Evolutionary conservation across 2,329 filamentous ascomycete genomes (phyloP), one percentile per base, ranked within the genome.

Genomic region (Graphilbum fragrans): DNA sequence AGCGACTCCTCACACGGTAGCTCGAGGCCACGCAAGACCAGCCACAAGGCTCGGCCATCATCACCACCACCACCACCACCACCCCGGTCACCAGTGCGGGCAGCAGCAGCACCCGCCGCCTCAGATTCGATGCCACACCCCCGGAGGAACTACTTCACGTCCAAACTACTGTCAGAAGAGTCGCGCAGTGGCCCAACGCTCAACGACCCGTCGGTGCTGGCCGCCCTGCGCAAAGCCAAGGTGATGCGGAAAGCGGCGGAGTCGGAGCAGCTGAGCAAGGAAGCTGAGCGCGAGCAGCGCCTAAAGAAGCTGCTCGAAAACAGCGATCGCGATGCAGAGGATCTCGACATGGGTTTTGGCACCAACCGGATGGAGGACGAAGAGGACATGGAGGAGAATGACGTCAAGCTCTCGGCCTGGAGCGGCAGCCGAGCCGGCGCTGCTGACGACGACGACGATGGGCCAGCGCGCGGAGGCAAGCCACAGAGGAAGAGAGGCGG

Each of bases 261-360:
- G 62, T 65, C 51, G 43, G 63, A 51, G 54, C 57, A 51, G 51
- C 58, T 49, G 53, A 61, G 35, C 55, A 58, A 61, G 45, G 65
- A 64, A 39, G 65, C 66, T 5, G 65, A 61, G 51, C 75, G 78
- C 46, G 74, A 81, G 47, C 78, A 79, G 38, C 79, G 82, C 8
- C 75, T 80, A 39, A 81, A 77, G 58, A 81, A 75, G 49, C 82
- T 95, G 66, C 67, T 95, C 6, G 68, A 80, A 51, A 72, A 72
- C 45, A 76, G 79, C 42, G 82, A 84, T 50, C 75, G 88, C 37
- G 90, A 96, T 56, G 77, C 87, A 37, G 80, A 90, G 43, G 90
- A 98, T 61, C 73, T 98, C 63, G 92, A 98, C 55, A 76, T 96
- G 69, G 90, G 88, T 45, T 96, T 98, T 55, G 92, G 92, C 27